phyloP scores from a whole-genome alignment of 1,139 yeast genomes.

The Candida sojae region DNA sequence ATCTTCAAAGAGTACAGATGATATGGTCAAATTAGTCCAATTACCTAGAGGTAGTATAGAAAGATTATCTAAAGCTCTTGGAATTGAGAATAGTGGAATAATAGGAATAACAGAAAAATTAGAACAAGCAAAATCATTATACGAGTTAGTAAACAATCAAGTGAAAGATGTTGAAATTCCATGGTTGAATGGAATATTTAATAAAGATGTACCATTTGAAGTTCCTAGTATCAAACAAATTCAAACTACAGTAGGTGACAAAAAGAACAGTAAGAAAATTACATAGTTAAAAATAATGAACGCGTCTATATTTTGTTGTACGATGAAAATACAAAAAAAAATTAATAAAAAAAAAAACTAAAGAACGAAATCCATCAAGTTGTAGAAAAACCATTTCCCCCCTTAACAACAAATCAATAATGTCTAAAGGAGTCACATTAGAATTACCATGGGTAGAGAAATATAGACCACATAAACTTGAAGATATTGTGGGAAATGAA shows the following conservation, averaged over 20 bases:
- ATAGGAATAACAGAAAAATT: slow-evolving; percentile 27
- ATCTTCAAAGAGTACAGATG: slow-evolving; percentile 32
- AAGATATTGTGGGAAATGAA: slow-evolving; percentile 90
- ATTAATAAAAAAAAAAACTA: neutral
- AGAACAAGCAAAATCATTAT: slow-evolving; percentile 29
- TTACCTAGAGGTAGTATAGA: slow-evolving; percentile 51
- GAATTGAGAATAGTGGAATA: slow-evolving; percentile 26
- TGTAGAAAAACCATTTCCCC: neutral
- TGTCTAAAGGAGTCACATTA: slow-evolving; percentile 18
- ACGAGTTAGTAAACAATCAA: slow-evolving; percentile 28
- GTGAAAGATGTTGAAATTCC: slow-evolving; percentile 45
- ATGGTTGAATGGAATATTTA: slow-evolving; percentile 42
- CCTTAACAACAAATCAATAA: neutral
- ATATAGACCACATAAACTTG: slow-evolving; percentile 76
- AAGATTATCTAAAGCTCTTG: slow-evolving; percentile 34
- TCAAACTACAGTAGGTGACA: slow-evolving; percentile 36
- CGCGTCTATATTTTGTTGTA: neutral
- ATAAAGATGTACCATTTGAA: slow-evolving; percentile 19
- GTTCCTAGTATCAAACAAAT: slow-evolving; percentile 41
- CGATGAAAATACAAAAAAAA: neutral
- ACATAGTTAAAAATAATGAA: neutral
- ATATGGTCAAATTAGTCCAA: slow-evolving; percentile 51
- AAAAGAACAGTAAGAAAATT: slow-evolving; percentile 24
- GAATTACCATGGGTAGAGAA: slow-evolving; percentile 85
- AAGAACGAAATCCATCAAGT: neutral